These are phyloP conservation scores for Picochlorum sp. DNA, from an alignment of 139 green algal genomes.

Conservation along the genomic window DNA sequence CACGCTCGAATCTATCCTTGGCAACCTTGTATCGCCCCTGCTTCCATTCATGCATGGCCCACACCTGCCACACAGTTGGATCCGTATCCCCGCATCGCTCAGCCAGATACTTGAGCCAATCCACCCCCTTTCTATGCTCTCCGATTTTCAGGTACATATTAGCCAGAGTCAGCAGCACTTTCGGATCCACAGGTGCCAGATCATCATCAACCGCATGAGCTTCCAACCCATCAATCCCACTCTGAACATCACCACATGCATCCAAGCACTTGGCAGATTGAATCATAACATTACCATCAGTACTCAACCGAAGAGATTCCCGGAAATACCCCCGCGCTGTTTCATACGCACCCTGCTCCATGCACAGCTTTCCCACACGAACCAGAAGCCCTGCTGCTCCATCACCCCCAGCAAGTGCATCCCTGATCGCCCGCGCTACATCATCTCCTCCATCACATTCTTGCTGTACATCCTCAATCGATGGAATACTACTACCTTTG, in stretches of 20 bases:
- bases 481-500: too few relatives aligned
- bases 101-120: not conserved
- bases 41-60: constrained; percentile 38
- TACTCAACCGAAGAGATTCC: not conserved
- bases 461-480: too few relatives aligned
- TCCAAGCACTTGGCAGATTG: not conserved
- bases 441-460: too few relatives aligned
- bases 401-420: not conserved
- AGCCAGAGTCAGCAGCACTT: not conserved
- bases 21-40: constrained; percentile 28
- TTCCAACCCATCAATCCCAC: not conserved
- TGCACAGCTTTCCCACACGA: not conserved
- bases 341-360: not conserved
- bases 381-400: not conserved
- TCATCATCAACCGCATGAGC: not conserved
- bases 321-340: not conserved
- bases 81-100: constrained; percentile 16
- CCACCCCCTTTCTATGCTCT: not conserved
- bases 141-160: constrained; percentile 1
- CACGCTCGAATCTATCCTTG: constrained; percentile 31
- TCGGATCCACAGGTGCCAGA: not conserved
- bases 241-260: not conserved
- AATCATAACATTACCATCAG: not conserved
- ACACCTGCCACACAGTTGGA: constrained; percentile 14
- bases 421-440: too few relatives aligned